phyloP scores from a whole-genome alignment of 2,329 filamentous ascomycete species.

The Botrytis galanthina region DNA sequence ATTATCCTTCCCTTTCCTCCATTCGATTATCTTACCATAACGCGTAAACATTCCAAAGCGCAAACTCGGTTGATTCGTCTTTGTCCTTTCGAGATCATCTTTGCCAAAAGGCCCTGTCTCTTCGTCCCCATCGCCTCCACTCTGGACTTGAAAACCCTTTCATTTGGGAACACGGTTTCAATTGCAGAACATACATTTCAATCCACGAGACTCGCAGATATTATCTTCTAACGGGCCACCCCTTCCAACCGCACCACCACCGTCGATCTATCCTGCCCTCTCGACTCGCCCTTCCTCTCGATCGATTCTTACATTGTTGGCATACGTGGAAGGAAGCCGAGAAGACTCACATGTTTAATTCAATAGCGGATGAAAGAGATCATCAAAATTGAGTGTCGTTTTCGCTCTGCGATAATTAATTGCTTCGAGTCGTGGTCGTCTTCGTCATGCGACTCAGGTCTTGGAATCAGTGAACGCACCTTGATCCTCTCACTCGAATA shows the following conservation, averaged over 20 bases:
- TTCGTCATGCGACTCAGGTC: slow-evolving; percentile 42
- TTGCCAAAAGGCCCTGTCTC: slow-evolving; percentile 12
- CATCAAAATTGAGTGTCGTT: slow-evolving; percentile 25
- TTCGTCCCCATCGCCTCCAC: slow-evolving; percentile 19
- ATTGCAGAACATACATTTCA: slow-evolving; percentile 18
- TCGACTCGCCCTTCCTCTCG: not conserved
- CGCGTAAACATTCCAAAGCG: slow-evolving; percentile 21
- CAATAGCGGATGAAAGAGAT: slow-evolving; percentile 35
- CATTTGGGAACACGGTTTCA: slow-evolving; percentile 18
- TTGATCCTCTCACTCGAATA: slow-evolving; percentile 36
- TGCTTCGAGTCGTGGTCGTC: slow-evolving; percentile 38
- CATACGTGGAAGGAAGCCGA: slow-evolving; percentile 11
- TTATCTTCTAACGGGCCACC: not conserved
- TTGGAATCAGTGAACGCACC: slow-evolving; percentile 39
- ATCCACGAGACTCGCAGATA: slow-evolving; percentile 10
- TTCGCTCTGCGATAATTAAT: slow-evolving; percentile 34
- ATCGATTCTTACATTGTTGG: slow-evolving; percentile 13
- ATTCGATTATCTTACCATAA: slow-evolving; percentile 12
- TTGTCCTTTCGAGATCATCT: slow-evolving; percentile 20
- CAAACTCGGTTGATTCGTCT: slow-evolving; percentile 22
- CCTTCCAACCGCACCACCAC: not conserved
- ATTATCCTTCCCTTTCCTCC: not conserved
- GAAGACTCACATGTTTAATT: slow-evolving; percentile 13
- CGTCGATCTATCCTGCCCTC: slow-evolving; percentile 9
- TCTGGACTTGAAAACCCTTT: slow-evolving; percentile 20